Base-by-base conservation (phyloP, 352 stramenopile genomes). In the Phytophthora agathidicida region DNA sequence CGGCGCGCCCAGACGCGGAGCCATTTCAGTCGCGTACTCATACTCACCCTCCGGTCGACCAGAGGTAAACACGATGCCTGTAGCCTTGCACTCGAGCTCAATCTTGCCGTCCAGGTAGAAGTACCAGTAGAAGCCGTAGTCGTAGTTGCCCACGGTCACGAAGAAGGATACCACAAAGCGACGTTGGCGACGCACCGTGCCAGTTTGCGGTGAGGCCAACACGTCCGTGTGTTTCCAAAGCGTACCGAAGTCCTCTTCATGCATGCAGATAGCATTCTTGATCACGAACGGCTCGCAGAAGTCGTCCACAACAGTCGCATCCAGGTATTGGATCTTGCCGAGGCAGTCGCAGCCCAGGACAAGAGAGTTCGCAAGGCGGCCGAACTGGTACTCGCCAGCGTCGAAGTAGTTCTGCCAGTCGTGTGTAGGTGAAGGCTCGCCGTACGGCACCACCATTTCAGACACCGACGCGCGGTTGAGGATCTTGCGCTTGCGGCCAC, bases 371-470 rank as follows among this genome's bases (percentile, higher is more conserved):
- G 84, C 73, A 36, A 88, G 89, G 26, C 77, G 86, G 3, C 84
- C 84, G 27, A 91, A 80, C 45, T 87, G 80, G 53, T 91, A 93
- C 54, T 95, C 84, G 30, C 83, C 80, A 1, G 90, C 88, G 53
- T 96, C 87, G 46, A 96, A 95, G 53, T 89, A 90, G 67, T 90
- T 93, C 46, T 95, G 91, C 52, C 85, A 82, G 38, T 81, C 71
- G 57, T 84, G 86, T 2, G 86, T 90, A 5, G 80, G 68, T 20
- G 71, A 66, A 0, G 84, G 84, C 60, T 95, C 84, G 1, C 73
- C 86, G 48, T 96, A 95, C 0, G 88, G 86, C 22, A 96, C 88
- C 27, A 89, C 81, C 88, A 96, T 96, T 67, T 96, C 86, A 5
- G 87, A 89, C 28, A 96, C 65, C 11, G 68, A 79, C 0, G 71